A percentile compares a stretch with the other conserved stretches of the same genome.
phyloP scores from a whole-genome alignment of 139 green algal species.

The Chlamydomonas schloesseri region DNA sequence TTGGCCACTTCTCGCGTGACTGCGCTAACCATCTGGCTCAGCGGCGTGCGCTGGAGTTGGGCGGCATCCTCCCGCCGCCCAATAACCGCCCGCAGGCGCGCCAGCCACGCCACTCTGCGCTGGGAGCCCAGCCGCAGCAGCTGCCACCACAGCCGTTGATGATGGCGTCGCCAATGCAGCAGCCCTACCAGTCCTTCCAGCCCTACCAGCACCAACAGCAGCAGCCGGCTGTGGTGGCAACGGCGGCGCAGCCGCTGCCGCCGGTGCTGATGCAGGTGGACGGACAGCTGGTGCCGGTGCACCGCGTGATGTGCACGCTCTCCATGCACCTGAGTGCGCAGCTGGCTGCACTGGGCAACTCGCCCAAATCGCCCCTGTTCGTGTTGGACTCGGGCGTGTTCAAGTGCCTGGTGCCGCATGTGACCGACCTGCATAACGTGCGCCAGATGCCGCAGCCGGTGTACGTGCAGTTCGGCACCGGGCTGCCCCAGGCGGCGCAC shows the following conservation, averaged over 20 bases:
- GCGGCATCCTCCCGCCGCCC: too few species aligned
- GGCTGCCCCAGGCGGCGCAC: neutral
- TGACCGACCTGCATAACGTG: neutral
- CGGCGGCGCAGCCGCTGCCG: neutral
- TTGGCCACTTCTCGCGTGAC: neutral
- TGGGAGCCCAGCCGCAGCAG: neutral
- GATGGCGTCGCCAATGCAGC: neutral
- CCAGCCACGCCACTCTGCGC: too few species aligned
- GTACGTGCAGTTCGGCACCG: neutral
- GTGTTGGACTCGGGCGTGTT: neutral
- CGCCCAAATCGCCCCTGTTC: too few species aligned
- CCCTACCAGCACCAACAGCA: neutral
- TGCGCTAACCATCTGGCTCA: too few species aligned
- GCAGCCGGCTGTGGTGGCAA: neutral
- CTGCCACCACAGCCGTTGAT: too few species aligned
- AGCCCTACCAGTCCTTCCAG: neutral
- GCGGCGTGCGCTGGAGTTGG: too few species aligned
- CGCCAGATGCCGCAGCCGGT: neutral
- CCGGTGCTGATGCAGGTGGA: neutral
- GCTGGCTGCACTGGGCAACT: too few species aligned
- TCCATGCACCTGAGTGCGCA: too few species aligned
- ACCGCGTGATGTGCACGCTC: too few species aligned
- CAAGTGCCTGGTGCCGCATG: neutral
- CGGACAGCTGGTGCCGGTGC: too few species aligned
- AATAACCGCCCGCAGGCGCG: too few species aligned